Conservation (phyloP, 2,329 filamentous ascomycete genomes). For the Pseudocercospora musae region DNA sequence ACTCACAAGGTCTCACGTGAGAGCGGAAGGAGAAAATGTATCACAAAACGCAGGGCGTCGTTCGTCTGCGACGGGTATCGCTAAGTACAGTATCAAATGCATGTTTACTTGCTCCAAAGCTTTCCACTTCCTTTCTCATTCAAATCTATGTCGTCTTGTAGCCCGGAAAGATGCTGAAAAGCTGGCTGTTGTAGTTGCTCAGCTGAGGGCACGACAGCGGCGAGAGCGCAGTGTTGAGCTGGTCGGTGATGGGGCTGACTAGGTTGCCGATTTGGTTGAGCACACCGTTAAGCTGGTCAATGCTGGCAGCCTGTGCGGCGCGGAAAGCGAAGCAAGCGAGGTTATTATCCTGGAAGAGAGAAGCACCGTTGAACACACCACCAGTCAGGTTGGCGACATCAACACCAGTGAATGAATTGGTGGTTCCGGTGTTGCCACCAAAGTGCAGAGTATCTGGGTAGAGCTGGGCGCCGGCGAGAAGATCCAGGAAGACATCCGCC, state of each 20-base stretch:
- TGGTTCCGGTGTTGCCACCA: conserved; percentile 39
- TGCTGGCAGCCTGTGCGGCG: conserved; percentile 13
- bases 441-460: conserved; percentile 32
- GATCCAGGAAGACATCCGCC: conserved; percentile 17
- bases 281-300: conserved; percentile 12
- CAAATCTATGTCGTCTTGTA: conserved; percentile 1
- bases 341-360: conserved; percentile 21
- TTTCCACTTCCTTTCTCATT: neutral
- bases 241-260: conserved; percentile 12
- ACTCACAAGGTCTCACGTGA: too few species aligned
- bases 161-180: neutral
- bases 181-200: neutral
- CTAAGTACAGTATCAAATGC: neutral
- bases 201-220: neutral
- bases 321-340: conserved; percentile 18
- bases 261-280: neutral
- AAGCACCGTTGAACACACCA: conserved; percentile 40
- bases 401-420: conserved; percentile 36
- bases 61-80: neutral
- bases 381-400: conserved; percentile 37
- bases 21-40: neutral
- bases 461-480: conserved; percentile 3
- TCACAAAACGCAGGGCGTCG: neutral
- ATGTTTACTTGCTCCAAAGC: neutral
- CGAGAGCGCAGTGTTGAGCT: conserved; percentile 2